phyloP scores from a whole-genome alignment of 2,329 filamentous ascomycete species.

The Colletotrichum chrysophilum region DNA sequence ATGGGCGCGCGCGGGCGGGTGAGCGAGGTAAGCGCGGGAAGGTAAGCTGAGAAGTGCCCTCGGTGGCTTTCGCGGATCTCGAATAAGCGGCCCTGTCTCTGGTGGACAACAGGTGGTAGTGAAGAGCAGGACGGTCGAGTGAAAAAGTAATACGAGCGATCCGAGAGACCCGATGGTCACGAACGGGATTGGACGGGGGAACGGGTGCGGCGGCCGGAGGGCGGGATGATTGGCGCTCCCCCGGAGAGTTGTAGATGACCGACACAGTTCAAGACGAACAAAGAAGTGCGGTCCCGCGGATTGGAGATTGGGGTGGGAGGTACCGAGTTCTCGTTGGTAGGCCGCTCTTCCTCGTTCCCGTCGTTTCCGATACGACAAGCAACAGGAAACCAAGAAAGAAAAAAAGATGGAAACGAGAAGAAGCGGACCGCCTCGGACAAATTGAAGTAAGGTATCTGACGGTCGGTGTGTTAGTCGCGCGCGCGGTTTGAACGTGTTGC shows the following conservation, averaged over 20 bases:
- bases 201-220: not conserved
- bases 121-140: not conserved
- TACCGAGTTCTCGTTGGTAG: not conserved
- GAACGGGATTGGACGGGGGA: not conserved
- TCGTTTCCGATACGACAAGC: conserved; percentile 1
- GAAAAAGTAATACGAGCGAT: conserved; percentile 10
- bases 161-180: conserved; percentile 8
- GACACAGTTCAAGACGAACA: not conserved
- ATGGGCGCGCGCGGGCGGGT: not conserved
- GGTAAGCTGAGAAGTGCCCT: not conserved
- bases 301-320: not conserved
- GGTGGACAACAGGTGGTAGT: not conserved
- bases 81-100: not conserved
- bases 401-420: not conserved
- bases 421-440: not conserved
- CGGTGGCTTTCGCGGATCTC: not conserved
- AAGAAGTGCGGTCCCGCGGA: not conserved
- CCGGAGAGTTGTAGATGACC: not conserved
- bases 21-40: conserved; percentile 1
- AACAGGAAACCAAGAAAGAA: not conserved
- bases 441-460: not conserved
- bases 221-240: not conserved
- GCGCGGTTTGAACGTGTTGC: not conserved
- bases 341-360: not conserved
- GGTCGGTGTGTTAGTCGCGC: not conserved